These are phyloP conservation scores for Ajuga reptans DNA, from an alignment of 305 asterid genomes.

Conservation along the genomic window DNA sequence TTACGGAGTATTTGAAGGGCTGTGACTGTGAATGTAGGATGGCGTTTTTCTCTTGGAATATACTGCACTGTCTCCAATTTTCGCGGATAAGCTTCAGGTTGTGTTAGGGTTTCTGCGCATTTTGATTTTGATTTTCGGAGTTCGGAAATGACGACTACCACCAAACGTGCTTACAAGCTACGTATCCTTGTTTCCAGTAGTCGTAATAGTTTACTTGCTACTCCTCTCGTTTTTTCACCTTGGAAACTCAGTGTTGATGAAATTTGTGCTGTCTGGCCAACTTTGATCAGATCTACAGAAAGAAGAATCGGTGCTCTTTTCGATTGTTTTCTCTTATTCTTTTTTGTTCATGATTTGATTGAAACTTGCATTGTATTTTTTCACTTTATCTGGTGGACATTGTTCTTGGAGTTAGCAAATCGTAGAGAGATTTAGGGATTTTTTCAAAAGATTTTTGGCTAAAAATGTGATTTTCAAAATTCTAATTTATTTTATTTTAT, in stretches of 20 bases:
- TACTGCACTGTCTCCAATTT: constrained; percentile 20
- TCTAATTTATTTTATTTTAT: too few relatives aligned
- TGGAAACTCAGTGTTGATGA: not conserved
- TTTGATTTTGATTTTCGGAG: constrained; percentile 19
- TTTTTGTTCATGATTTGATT: not conserved
- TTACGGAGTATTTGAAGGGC: constrained; percentile 21
- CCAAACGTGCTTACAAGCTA: constrained; percentile 95
- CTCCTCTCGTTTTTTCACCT: not conserved
- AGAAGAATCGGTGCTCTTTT: not conserved
- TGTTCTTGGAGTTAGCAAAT: not conserved
- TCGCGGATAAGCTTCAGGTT: constrained; percentile 23
- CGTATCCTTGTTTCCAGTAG: constrained; percentile 67
- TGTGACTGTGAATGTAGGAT: constrained; percentile 32
- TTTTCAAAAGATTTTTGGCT: constrained; percentile 6
- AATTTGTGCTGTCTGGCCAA: not conserved
- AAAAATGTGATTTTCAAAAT: not conserved
- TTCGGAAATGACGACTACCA: constrained; percentile 57
- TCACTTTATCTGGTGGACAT: not conserved
- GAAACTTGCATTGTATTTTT: not conserved
- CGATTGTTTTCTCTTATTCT: constrained; percentile 9
- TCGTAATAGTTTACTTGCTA: not conserved
- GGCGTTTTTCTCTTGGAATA: constrained; percentile 35
- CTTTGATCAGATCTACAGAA: constrained; percentile 34
- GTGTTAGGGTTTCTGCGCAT: constrained; percentile 37
- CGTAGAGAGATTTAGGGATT: not conserved